Evolutionary conservation across 139 green algal genomes (phyloP).

Genomic region (Zygnema circumcarinatum): DNA sequence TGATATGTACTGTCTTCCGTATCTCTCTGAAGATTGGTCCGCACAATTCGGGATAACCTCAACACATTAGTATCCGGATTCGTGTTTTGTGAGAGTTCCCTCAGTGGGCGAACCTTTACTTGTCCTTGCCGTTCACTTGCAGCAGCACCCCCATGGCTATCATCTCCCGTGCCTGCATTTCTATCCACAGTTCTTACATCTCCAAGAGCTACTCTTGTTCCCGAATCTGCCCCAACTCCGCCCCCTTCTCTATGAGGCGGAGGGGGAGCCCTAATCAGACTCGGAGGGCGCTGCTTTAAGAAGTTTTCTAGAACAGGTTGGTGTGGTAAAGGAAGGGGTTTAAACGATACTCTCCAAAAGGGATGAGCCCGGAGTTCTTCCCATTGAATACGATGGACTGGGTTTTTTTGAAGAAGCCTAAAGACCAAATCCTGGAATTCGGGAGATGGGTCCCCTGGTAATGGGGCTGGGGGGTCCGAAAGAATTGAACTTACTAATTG

Average conservation of each 20-base stretch:
- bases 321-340: constrained; percentile 59
- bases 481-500: constrained; percentile 72
- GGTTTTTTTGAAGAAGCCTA: constrained; percentile 85
- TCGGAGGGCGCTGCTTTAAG: constrained; percentile 58
- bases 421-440: constrained; percentile 80
- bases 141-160: background rate
- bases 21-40: constrained; percentile 82
- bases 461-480: constrained; percentile 48
- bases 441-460: constrained; percentile 38
- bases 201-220: background rate
- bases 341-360: constrained; percentile 59
- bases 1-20: constrained; percentile 6
- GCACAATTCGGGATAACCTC: constrained; percentile 76
- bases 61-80: constrained; percentile 58
- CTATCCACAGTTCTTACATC: constrained; percentile 7
- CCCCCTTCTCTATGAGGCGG: constrained; percentile 6
- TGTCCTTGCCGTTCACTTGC: background rate
- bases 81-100: constrained; percentile 6
- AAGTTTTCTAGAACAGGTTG: constrained; percentile 80
- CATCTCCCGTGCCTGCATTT: constrained; percentile 12
- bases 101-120: background rate
- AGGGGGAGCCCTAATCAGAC: background rate
- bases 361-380: constrained; percentile 62
- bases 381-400: constrained; percentile 64
- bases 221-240: background rate